phyloP scores from a whole-genome alignment of 257 asterid species.

The Ballota nigra region DNA sequence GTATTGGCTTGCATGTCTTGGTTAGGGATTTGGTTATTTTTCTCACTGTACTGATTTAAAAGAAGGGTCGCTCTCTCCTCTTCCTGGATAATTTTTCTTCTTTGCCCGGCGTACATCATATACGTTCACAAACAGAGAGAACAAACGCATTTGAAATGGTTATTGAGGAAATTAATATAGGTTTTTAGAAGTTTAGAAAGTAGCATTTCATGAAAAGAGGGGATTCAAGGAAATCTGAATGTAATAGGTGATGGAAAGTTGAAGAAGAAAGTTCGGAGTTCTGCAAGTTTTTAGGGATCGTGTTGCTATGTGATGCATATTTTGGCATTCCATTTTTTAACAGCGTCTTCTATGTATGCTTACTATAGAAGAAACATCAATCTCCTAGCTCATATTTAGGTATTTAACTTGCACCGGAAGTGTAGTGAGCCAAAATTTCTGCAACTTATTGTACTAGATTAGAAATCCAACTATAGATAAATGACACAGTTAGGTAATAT shows the following conservation, averaged over 20 bases:
- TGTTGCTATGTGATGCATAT: background rate
- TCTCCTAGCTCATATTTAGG: background rate
- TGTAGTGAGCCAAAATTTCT: background rate
- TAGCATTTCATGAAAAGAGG: background rate
- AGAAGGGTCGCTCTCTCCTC: background rate
- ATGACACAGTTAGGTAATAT: background rate
- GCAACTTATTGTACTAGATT: background rate
- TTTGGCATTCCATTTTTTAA: background rate
- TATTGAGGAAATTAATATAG: background rate
- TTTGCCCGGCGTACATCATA: background rate
- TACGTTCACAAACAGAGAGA: background rate
- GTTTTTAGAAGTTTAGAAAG: background rate
- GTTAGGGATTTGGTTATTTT: background rate
- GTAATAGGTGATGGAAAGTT: background rate
- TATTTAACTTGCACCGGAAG: background rate
- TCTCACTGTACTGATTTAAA: background rate
- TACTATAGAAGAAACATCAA: background rate
- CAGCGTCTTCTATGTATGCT: background rate
- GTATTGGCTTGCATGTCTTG: background rate
- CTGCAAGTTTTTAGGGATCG: background rate
- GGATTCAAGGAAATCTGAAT: background rate
- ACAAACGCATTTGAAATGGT: background rate
- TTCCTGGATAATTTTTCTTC: background rate
- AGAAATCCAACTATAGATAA: background rate
- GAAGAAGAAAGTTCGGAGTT: background rate